Base-by-base conservation (phyloP, 306 rosid species). In the Castanea crenata region DNA sequence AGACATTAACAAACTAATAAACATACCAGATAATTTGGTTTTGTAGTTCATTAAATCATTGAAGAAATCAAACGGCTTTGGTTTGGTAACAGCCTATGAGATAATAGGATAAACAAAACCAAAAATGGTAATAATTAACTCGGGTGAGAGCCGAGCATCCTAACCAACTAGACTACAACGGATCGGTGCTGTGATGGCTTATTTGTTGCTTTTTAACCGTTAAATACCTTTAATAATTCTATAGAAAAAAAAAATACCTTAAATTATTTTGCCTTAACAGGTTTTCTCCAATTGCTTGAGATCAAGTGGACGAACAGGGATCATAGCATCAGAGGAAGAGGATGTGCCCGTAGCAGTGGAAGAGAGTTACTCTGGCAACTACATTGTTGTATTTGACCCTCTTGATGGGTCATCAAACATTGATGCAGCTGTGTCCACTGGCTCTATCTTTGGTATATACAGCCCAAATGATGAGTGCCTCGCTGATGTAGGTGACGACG, bases 271-370 rank as follows among this genome's bases (percentile, higher is more conserved):
- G 62, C n/a, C 4, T 51, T 5, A 1, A 49, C 81, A 96, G 99
- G 98, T 96, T 25, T 96, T 96, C 86, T 96, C 98, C 49, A 96
- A 84, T 69, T 96, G 99, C 81, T 70, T 96, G 86, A 96, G 96
- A 85, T 96, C 99, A 79, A 96, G 99, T 80, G 98, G 99, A 71
- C 81, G 99, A 83, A 96, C 98, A 35, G 99, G 98, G 56, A 93
- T 96, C 55, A 96, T 96, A 89, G 99, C 99, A 38, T 96, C 98
- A 12, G 99, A 96, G 88, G 99, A 96, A 86, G 99, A 93, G 85
- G 99, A 96, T 62, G 99, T 96, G 54, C 98, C 99, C 0, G 98
- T 96, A 25, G 99, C 98, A 15, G 99, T 96, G 73, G 99, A 96
- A 85, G 99, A 96, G 88, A 93, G 98, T 86, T 96, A 91, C 79